phyloP scores from a whole-genome alignment of 495 filamentous ascomycete species.

The Thozetella sp. region DNA sequence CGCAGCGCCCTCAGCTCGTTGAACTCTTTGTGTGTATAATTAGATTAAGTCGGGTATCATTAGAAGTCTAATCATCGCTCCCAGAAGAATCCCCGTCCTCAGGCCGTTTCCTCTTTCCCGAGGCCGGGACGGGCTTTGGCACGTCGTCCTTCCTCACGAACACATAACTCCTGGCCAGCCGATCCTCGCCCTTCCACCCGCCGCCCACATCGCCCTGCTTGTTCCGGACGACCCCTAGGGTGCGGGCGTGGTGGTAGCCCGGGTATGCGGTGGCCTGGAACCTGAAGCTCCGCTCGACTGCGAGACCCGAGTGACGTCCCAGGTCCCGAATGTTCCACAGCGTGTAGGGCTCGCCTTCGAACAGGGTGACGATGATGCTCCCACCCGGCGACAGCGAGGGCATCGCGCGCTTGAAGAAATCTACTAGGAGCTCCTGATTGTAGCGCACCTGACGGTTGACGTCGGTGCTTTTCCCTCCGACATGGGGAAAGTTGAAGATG shows the following conservation, averaged over 20 bases:
- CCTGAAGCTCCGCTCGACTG: constrained; percentile 73
- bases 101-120: constrained; percentile 44
- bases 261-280: constrained; percentile 78
- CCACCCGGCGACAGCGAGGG: constrained; percentile 49
- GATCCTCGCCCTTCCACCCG: constrained; percentile 78
- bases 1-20: too few relatives aligned
- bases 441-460: constrained; percentile 90
- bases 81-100: constrained; percentile 37
- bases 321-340: constrained; percentile 93
- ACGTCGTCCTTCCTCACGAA: constrained; percentile 67
- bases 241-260: constrained; percentile 86
- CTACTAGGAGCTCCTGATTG: constrained; percentile 88
- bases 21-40: too few relatives aligned
- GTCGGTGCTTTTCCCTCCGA: constrained; percentile 88
- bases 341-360: constrained; percentile 91
- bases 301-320: constrained; percentile 75
- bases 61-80: constrained; percentile 17
- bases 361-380: constrained; percentile 81
- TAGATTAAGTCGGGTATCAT: constrained; percentile 2
- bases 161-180: constrained; percentile 74
- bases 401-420: constrained; percentile 70
- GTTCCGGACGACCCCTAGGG: constrained; percentile 74
- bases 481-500: constrained; percentile 96
- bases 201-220: constrained; percentile 47
- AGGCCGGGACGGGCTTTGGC: constrained; percentile 8